Evolutionary conservation across 73 alveolate genomes (phyloP).

Genomic region (Symbiodinium natans): DNA sequence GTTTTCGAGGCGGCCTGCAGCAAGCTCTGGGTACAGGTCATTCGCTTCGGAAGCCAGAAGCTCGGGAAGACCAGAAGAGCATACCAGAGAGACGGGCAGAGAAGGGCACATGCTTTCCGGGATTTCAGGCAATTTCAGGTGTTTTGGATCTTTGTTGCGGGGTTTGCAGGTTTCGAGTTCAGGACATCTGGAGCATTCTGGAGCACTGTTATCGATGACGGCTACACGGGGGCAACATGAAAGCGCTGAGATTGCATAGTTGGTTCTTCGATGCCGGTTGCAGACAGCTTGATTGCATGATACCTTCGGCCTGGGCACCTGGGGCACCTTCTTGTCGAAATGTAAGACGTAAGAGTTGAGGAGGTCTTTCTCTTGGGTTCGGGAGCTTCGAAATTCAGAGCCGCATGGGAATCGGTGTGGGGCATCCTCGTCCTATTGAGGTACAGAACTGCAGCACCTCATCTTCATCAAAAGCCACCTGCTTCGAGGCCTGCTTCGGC

Average conservation of each 20-base stretch:
- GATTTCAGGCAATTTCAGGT: not conserved
- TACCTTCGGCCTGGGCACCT: too few species aligned
- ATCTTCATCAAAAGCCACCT: constrained; percentile 26
- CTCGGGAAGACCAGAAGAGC: not conserved
- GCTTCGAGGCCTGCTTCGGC: not conserved
- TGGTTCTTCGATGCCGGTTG: not conserved
- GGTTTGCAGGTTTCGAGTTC: not conserved
- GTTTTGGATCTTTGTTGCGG: not conserved
- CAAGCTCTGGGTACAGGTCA: constrained; percentile 84
- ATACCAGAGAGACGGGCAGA: not conserved
- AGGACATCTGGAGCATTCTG: not conserved
- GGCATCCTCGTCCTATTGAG: too few species aligned
- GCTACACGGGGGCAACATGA: not conserved
- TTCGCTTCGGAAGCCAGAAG: constrained; percentile 49
- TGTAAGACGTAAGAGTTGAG: too few species aligned
- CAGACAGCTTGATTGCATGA: too few species aligned
- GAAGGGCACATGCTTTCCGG: not conserved
- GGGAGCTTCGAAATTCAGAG: too few species aligned
- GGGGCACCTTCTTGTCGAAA: too few species aligned
- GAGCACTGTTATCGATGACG: not conserved
- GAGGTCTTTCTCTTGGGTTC: too few species aligned
- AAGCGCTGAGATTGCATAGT: not conserved
- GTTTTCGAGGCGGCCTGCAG: constrained; percentile 60
- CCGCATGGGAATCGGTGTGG: too few species aligned
- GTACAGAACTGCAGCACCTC: constrained; percentile 51